Evolutionary conservation across 2,329 filamentous ascomycete genomes (phyloP).

Genomic region (Aspergillus terreus): DNA sequence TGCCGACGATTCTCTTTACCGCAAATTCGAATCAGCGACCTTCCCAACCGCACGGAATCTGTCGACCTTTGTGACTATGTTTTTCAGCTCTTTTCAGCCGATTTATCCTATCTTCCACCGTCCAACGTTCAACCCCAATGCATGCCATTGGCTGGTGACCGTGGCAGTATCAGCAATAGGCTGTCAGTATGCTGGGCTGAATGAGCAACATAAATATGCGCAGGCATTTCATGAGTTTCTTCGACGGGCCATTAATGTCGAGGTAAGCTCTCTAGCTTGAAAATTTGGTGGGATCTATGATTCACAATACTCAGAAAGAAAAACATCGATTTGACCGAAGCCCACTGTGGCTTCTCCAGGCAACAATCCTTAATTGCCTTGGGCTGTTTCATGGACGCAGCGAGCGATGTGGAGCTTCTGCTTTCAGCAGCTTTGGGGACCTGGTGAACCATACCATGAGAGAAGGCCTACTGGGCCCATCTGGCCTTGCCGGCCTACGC

Average conservation of each 20-base stretch:
- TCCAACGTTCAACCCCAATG: conserved; percentile 33
- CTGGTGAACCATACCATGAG: conserved; percentile 22
- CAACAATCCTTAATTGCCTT: conserved; percentile 30
- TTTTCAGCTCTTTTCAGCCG: conserved; percentile 37
- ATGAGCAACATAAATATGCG: conserved; percentile 25
- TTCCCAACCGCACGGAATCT: conserved; percentile 27
- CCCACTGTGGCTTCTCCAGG: conserved; percentile 29
- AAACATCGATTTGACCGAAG: conserved; percentile 10
- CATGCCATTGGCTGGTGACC: conserved; percentile 38
- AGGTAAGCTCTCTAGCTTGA: conserved; percentile 21
- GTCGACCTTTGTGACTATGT: conserved; percentile 31
- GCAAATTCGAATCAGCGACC: conserved; percentile 25
- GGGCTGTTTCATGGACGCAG: conserved; percentile 26
- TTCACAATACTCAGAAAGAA: conserved; percentile 21
- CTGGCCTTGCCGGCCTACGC: conserved; percentile 8
- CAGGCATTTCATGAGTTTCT: conserved; percentile 41
- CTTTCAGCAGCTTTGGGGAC: conserved; percentile 25
- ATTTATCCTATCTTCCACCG: conserved; percentile 40
- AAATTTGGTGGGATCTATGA: too few relatives aligned
- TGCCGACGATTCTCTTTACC: conserved; percentile 26
- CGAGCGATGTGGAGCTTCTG: conserved; percentile 21
- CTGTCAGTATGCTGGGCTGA: conserved; percentile 30
- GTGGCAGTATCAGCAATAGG: conserved; percentile 41
- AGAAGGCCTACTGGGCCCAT: conserved; percentile 20
- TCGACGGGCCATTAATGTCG: conserved; percentile 34